Percentiles rank a stretch among this genome's conserved stretches.
Conservation (phyloP, 1,284 basidiomycete genomes). For the Violaceomyces palustris region DNA sequence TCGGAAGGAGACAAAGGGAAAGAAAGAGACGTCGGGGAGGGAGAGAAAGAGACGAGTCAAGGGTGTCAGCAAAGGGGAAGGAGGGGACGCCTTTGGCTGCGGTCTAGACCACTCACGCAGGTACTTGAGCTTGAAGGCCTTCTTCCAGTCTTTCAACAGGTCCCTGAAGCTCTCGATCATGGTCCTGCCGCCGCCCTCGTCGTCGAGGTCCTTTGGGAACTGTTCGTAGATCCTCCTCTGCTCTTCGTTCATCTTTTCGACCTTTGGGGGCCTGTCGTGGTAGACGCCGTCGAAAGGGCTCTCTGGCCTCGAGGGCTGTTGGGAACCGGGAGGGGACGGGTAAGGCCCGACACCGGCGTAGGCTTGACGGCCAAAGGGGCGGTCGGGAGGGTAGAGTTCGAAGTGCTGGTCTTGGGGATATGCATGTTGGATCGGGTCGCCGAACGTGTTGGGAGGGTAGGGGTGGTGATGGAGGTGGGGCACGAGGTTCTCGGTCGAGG, state of each 20-base stretch:
- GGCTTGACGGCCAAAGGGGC: not conserved
- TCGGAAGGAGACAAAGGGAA: not conserved
- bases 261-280: slow-evolving; percentile 14
- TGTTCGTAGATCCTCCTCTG: slow-evolving; percentile 37
- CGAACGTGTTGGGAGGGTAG: slow-evolving; percentile 4
- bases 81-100: not conserved
- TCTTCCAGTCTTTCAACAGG: slow-evolving; percentile 27
- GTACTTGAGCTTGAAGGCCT: slow-evolving; percentile 32
- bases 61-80: not conserved
- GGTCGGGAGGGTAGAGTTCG: slow-evolving; percentile 6
- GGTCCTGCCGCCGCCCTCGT: slow-evolving; percentile 20
- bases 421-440: slow-evolving; percentile 4
- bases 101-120: slow-evolving; percentile 8
- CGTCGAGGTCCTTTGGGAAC: slow-evolving; percentile 45
- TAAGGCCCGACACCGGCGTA: slow-evolving; percentile 3
- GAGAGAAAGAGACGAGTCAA: not conserved
- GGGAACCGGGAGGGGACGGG: slow-evolving; percentile 8
- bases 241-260: slow-evolving; percentile 23
- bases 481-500: slow-evolving; percentile 7
- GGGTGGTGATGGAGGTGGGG: not conserved
- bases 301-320: slow-evolving; percentile 4
- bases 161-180: slow-evolving; percentile 14
- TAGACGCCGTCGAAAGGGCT: slow-evolving; percentile 24
- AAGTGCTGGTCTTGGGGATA: slow-evolving; percentile 4
- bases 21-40: not conserved